These are phyloP conservation scores for Phytophthora chlamydospora DNA, from an alignment of 352 stramenopile genomes.

Conservation along the genomic window DNA sequence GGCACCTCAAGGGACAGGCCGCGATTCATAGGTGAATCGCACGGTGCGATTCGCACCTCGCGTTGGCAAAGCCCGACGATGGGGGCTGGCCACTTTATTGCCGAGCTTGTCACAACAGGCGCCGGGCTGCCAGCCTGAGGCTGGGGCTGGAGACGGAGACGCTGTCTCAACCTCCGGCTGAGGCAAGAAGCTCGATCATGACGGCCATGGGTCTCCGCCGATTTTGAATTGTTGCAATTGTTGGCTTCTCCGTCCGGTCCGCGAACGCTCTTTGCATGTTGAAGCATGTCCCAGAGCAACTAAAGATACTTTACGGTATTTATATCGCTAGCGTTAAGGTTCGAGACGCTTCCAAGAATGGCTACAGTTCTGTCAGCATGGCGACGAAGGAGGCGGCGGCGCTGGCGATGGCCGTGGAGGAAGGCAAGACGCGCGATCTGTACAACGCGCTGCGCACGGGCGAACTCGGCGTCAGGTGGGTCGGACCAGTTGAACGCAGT, in stretches of 20 bases:
- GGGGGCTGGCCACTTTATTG: slow-evolving; percentile 27
- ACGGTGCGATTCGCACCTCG: too few relatives aligned
- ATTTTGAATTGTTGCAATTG: too few relatives aligned
- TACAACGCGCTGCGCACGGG: slow-evolving; percentile 59
- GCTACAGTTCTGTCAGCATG: slow-evolving; percentile 11
- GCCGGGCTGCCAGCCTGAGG: too few relatives aligned
- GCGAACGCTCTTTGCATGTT: neutral
- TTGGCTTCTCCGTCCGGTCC: too few relatives aligned
- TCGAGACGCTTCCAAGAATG: slow-evolving; percentile 2
- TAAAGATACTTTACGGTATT: slow-evolving; percentile 36
- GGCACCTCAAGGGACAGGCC: neutral
- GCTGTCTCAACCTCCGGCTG: slow-evolving; percentile 18
- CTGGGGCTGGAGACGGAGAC: slow-evolving; percentile 12
- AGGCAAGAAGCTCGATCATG: neutral
- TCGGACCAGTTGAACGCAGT: neutral
- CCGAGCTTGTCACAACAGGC: slow-evolving; percentile 25
- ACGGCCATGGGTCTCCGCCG: too few relatives aligned
- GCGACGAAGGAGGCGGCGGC: slow-evolving; percentile 15
- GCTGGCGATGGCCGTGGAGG: slow-evolving; percentile 36
- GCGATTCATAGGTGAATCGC: slow-evolving; percentile 3
- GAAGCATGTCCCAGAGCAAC: slow-evolving; percentile 1
- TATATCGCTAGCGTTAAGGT: slow-evolving; percentile 26
- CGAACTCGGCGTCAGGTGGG: slow-evolving; percentile 57
- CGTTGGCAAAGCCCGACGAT: too few relatives aligned
- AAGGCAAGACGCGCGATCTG: slow-evolving; percentile 48